Base-by-base conservation (phyloP, 169 alveolate species). In the Plasmodium sp. region DNA sequence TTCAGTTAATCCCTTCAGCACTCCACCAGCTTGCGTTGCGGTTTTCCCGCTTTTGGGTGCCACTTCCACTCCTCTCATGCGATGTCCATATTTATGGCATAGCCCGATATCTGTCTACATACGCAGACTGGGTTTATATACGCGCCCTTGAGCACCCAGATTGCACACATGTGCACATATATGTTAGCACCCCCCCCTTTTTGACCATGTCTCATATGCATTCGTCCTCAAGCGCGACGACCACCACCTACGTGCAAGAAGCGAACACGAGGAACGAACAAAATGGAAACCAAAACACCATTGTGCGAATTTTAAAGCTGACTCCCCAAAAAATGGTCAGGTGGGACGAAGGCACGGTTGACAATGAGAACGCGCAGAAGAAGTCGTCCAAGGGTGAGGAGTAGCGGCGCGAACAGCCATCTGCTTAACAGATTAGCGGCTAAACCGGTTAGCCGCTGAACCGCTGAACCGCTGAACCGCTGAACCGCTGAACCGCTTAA, bases 331-430 rank as follows among this genome's bases (percentile, higher is more conserved):
- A 92, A 72, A 74, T 48, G 74, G 95, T 92, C 12, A 67, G 85
- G 27, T 92, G 95, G 95, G 92, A 81, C 75, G 92, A 92, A 33
- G 72, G 31, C 45, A 92, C 95, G 1, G 45, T 92, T 45, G 95
- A 92, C 58, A 92, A 92, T 51, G 95, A 92, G 39, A 81, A 92
- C 41, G 92, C 92, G 14, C 72, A 92, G 18, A 92, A 92, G 80
- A 92, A 92, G 34, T 92, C 95, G 39, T 92, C 95, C 39, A 92
- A 92, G 79, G 84, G 95, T 92, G 51, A n/a, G 84, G 56, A 2
- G 12, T 51, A 81, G 58, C 16, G 31, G 62, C 27, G 39, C n/a
- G 51, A 51, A 45, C 6, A 7, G 3, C 18, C 5, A 43, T 31
- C 51, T 12, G 16, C 54, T 45, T 45, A 45, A 0, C 54, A 16